Percentiles rank a stretch among this genome's conserved stretches.
Evolutionary conservation across 78 protist genomes (phyloP).

Genomic region (Dictyostelium citrinum): DNA sequence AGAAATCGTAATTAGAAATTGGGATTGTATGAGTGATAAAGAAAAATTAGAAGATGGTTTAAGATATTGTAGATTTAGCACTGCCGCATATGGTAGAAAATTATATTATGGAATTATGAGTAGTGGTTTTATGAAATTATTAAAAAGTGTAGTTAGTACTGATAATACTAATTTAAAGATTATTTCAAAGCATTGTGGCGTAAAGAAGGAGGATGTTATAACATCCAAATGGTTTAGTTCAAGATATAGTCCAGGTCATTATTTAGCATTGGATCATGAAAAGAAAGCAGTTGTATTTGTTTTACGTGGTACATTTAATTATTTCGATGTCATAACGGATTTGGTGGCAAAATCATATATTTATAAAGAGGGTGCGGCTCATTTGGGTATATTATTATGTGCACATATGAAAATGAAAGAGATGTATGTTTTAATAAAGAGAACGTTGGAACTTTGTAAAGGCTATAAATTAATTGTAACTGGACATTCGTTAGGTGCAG

Average conservation of each 20-base stretch:
- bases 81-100: slow-evolving; percentile 66
- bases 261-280: slow-evolving; percentile 54
- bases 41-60: slow-evolving; percentile 24
- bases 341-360: slow-evolving; percentile 48
- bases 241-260: slow-evolving; percentile 67
- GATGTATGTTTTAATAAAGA: neutral
- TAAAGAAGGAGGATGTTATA: slow-evolving; percentile 55
- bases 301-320: slow-evolving; percentile 73
- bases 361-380: slow-evolving; percentile 26
- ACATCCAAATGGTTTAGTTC: slow-evolving; percentile 63
- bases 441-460: neutral
- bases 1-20: slow-evolving; percentile 50
- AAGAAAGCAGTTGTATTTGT: slow-evolving; percentile 60
- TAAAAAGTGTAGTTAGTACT: slow-evolving; percentile 27
- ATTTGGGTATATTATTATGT: slow-evolving; percentile 64
- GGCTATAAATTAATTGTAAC: slow-evolving; percentile 55
- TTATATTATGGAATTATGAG: slow-evolving; percentile 57
- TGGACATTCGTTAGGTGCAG: slow-evolving; percentile 77
- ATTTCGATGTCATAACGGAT: slow-evolving; percentile 73
- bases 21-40: slow-evolving; percentile 20
- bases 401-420: slow-evolving; percentile 55
- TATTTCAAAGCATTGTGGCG: slow-evolving; percentile 15
- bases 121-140: neutral
- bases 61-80: slow-evolving; percentile 47
- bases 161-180: slow-evolving; percentile 50